phyloP scores from a whole-genome alignment of 805 yeast genomes.

The Candida easanensis region DNA sequence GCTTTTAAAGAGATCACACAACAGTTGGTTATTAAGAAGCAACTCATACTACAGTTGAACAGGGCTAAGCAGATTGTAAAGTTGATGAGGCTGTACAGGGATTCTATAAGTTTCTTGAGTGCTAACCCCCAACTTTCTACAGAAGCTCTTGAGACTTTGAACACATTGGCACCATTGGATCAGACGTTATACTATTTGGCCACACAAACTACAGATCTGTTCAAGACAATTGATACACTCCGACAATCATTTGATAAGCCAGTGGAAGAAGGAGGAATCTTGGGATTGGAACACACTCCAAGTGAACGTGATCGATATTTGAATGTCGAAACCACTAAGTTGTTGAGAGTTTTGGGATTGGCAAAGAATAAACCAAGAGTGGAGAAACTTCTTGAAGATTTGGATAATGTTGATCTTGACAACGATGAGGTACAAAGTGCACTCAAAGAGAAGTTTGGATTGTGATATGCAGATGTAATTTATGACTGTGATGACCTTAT shows the following conservation, averaged over 20 bases:
- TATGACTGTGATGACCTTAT: not conserved
- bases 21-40: conserved; percentile 43
- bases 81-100: conserved; percentile 32
- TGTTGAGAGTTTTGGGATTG: conserved; percentile 28
- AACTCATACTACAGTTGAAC: conserved; percentile 37
- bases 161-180: conserved; percentile 41
- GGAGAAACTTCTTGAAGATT: conserved; percentile 19
- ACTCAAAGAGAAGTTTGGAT: conserved; percentile 19
- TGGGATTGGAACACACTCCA: conserved; percentile 26
- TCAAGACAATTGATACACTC: conserved; percentile 11
- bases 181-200: conserved; percentile 45
- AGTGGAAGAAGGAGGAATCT: conserved; percentile 12
- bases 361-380: conserved; percentile 23
- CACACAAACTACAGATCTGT: conserved; percentile 37
- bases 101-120: conserved; percentile 30
- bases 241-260: conserved; percentile 9
- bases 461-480: conserved; percentile 1
- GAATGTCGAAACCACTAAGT: conserved; percentile 35
- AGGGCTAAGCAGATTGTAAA: conserved; percentile 37
- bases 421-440: conserved; percentile 20
- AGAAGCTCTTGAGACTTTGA: conserved; percentile 24
- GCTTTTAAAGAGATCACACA: conserved; percentile 38
- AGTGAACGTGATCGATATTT: conserved; percentile 38
- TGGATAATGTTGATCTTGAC: conserved; percentile 21
- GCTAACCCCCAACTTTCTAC: conserved; percentile 5